Conservation (phyloP, 2,329 filamentous ascomycete species). For the Diaporthe sp. region DNA sequence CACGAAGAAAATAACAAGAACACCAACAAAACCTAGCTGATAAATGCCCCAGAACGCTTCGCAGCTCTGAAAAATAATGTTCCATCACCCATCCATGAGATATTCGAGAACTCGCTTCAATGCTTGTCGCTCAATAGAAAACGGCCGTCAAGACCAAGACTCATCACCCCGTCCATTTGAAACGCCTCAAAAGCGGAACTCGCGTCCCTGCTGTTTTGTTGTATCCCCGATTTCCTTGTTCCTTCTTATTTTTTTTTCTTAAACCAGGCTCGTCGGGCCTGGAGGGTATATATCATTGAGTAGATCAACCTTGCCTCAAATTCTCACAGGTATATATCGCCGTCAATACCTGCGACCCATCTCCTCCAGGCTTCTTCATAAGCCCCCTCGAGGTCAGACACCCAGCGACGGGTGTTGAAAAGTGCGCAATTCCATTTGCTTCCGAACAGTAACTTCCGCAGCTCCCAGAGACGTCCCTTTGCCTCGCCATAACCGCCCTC, state of each 20-base stretch:
- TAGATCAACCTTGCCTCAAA: neutral
- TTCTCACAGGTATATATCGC: conserved; percentile 83
- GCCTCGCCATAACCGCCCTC: conserved; percentile 61
- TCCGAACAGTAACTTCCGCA: conserved; percentile 85
- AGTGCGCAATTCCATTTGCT: conserved; percentile 87
- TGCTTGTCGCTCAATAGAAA: conserved; percentile 18
- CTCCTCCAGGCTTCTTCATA: conserved; percentile 89
- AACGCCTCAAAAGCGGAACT: conserved; percentile 29
- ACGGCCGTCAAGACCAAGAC: neutral
- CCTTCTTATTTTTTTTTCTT: neutral
- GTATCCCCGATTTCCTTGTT: neutral
- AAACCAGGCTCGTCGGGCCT: neutral
- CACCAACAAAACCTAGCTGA: conserved; percentile 12
- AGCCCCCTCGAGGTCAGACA: conserved; percentile 85
- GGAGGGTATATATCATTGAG: neutral
- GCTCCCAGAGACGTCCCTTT: conserved; percentile 77
- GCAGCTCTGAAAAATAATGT: neutral
- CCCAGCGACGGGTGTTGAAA: conserved; percentile 94
- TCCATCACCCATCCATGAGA: neutral
- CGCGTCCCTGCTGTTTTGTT: conserved; percentile 25
- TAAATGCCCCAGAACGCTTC: neutral
- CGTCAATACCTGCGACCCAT: conserved; percentile 88
- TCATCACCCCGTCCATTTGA: conserved; percentile 9
- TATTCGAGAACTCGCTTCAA: conserved; percentile 12
- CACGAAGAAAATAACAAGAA: neutral